Base-by-base conservation (phyloP, 192 early-diverging fungal species). In the Umbelopsis sp. region DNA sequence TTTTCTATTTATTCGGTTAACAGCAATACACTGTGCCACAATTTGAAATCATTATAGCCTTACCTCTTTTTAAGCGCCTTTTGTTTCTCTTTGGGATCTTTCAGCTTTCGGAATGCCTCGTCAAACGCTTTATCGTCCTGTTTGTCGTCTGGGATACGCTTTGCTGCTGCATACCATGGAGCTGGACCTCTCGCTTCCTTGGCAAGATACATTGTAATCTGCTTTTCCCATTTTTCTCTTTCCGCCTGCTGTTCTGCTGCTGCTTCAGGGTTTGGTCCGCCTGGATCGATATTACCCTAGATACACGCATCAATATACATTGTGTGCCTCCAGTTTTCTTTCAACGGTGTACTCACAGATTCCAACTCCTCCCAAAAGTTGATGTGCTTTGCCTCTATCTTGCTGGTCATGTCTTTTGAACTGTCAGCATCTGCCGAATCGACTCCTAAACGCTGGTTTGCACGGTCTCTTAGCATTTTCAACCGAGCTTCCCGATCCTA, bases 121-220 rank as follows among this genome's bases (percentile, higher is more conserved):
- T 36, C 50, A 45, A 32, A 68, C 45, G 8, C 71, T 45, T 51
- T 73, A 44, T 74, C 72, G 32, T 25, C 41, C 17, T 70, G 43
- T 16, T 59, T 65, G 1, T 53, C 41, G 45, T 26, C 47, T 17
- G 47, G 34, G 7, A 54, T 3, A 11, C 45, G 45, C 29, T 36
- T 21, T 14, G 31, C 32, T 38, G 41, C 34, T 0, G 70, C 53
- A 45, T 82, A 80, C 81, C 79, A 82, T 3, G 78, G 81, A 20
- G 66, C 44, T 16, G 68, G 43, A 2, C 77, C 78, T 74, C 74
- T 79, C 10, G 74, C 44, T 3, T 59, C 82, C 45, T 83, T 78
- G 67, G 80, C 91, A n/a, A 91, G 77, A 78, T 91, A 90, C 89
- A 86, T 89, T 6, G 90, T 90, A 51, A 81, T 81, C 24, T 87